phyloP scores from a whole-genome alignment of 306 rosid genomes.

The Vigna hirtella region DNA sequence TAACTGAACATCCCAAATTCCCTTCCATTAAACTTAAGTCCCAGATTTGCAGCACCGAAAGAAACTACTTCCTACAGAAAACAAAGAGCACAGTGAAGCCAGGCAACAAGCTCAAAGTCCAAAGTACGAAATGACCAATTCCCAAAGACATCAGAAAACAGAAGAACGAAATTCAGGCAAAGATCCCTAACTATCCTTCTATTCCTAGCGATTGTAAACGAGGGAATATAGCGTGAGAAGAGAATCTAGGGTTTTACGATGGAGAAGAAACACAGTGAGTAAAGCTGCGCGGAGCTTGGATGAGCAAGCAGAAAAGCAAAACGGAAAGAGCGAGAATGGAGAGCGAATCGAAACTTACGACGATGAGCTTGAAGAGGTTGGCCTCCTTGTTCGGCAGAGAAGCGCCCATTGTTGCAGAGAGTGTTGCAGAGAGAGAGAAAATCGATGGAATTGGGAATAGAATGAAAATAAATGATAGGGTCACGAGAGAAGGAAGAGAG shows the following conservation, averaged over 20 bases:
- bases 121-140: not conserved
- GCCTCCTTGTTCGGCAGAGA: constrained; percentile 93
- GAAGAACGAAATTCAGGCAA: not conserved
- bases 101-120: not conserved
- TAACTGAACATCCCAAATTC: constrained; percentile 16
- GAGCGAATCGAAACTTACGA: constrained; percentile 66
- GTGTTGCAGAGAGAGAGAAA: constrained; percentile 26
- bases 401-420: constrained; percentile 73
- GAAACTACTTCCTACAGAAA: not conserved
- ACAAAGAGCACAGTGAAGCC: constrained; percentile 1
- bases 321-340: not conserved
- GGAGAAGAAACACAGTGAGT: constrained; percentile 28
- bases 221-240: constrained; percentile 4
- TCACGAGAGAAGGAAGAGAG: constrained; percentile 9
- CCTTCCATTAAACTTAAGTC: not conserved
- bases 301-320: constrained; percentile 9
- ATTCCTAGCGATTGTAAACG: constrained; percentile 3
- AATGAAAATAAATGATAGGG: constrained; percentile 38
- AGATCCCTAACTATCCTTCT: constrained; percentile 14
- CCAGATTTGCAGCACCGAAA: constrained; percentile 1
- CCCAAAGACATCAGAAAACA: not conserved
- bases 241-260: constrained; percentile 64
- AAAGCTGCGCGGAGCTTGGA: constrained; percentile 44
- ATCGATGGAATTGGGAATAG: not conserved
- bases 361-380: constrained; percentile 99